Conservation (phyloP, 805 yeast species). For the Candida silvatica region DNA sequence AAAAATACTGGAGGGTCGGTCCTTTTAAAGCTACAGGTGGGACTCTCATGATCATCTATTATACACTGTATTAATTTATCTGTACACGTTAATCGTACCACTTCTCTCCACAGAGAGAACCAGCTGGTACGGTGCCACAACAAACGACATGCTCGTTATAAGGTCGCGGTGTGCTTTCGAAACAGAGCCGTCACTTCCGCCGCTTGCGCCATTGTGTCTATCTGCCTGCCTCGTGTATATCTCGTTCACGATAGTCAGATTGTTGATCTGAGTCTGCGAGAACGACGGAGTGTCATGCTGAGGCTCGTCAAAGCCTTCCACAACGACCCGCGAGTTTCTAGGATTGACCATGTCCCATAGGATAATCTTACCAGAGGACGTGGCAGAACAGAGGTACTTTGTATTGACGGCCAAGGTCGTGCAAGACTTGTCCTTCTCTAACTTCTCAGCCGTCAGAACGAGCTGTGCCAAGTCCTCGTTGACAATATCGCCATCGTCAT, state of each 20-base stretch:
- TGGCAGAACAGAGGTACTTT: constrained; percentile 10
- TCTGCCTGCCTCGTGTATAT: constrained; percentile 9
- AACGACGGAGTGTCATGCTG: constrained; percentile 10
- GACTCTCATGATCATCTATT: too few species aligned
- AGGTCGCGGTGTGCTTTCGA: constrained; percentile 3
- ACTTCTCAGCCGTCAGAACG: constrained; percentile 5
- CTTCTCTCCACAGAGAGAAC: constrained; percentile 58
- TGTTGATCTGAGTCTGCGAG: constrained; percentile 27
- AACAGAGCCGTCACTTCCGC: constrained; percentile 5
- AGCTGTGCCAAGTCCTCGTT: constrained; percentile 16
- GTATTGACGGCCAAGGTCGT: constrained; percentile 12
- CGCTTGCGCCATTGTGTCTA: constrained; percentile 4
- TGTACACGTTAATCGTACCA: constrained; percentile 57
- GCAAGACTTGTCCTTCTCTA: constrained; percentile 16
- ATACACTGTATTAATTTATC: too few species aligned
- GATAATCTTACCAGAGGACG: constrained; percentile 17
- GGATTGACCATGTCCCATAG: constrained; percentile 31
- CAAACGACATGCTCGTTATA: constrained; percentile 27
- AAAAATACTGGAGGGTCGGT: too few species aligned
- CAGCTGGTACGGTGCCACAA: constrained; percentile 37
- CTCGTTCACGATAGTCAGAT: constrained; percentile 34
- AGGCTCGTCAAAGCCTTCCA: constrained; percentile 10
- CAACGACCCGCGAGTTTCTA: constrained; percentile 24
- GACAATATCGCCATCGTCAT: constrained; percentile 13
- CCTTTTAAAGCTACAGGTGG: too few species aligned